Evolutionary conservation across 148 eudicot genomes (phyloP).

Genomic region (Rhododendron kiyosumense): DNA sequence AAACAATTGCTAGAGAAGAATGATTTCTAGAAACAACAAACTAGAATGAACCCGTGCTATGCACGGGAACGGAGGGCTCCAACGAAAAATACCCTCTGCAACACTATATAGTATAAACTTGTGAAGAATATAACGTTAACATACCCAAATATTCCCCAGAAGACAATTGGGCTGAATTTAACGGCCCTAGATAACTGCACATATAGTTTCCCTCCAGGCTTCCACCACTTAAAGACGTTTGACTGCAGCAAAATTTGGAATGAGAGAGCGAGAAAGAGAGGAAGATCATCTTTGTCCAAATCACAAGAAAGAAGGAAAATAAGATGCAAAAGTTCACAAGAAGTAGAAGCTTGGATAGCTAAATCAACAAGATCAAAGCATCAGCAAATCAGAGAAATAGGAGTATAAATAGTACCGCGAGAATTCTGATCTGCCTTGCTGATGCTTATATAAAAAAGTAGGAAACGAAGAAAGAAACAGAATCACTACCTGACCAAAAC

Average conservation of each 20-base stretch:
- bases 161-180: conserved; percentile 63
- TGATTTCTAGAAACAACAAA: not conserved
- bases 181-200: conserved; percentile 54
- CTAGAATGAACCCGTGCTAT: not conserved
- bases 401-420: too few species aligned
- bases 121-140: conserved; percentile 2
- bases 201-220: conserved; percentile 60
- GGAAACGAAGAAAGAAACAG: not conserved
- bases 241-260: conserved; percentile 43
- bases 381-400: not conserved
- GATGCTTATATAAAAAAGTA: not conserved
- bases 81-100: too few species aligned
- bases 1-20: not conserved
- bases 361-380: not conserved
- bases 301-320: not conserved
- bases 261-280: not conserved
- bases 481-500: conserved; percentile 80
- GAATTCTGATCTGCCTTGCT: not conserved
- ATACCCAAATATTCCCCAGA: conserved; percentile 90
- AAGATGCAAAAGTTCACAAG: not conserved
- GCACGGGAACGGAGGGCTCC: not conserved
- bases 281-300: not conserved
- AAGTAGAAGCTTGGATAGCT: not conserved
- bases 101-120: not conserved
- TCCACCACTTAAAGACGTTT: conserved; percentile 85